Evolutionary conservation across 1,284 basidiomycete genomes (phyloP).

Genomic region (Taiwanofungus camphoratus): DNA sequence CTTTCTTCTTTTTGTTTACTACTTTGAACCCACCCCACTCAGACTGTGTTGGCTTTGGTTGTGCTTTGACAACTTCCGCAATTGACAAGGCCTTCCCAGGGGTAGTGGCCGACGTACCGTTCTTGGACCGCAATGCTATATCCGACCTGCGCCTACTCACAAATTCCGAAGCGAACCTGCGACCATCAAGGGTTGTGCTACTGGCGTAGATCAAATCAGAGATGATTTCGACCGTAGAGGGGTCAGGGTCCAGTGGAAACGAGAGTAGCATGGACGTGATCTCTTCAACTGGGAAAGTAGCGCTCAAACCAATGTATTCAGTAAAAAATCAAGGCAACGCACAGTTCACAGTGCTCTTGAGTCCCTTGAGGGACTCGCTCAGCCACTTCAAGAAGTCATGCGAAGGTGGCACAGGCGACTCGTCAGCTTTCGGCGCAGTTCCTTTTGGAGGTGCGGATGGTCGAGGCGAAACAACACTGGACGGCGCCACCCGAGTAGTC

Average conservation of each 20-base stretch:
- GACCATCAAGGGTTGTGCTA: conserved; percentile 90
- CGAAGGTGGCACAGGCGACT: conserved; percentile 63
- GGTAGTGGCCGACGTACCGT: conserved; percentile 31
- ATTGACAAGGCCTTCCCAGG: conserved; percentile 61
- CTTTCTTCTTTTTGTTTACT: conserved; percentile 90
- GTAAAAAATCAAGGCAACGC: conserved; percentile 23
- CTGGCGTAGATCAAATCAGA: conserved; percentile 91
- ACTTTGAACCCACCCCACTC: conserved; percentile 88
- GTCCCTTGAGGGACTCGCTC: conserved; percentile 81
- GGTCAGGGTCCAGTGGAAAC: conserved; percentile 86
- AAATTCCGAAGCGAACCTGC: conserved; percentile 91
- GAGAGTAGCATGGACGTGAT: conserved; percentile 88
- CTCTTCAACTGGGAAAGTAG: conserved; percentile 68
- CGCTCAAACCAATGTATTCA: conserved; percentile 8
- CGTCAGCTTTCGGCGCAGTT: conserved; percentile 44
- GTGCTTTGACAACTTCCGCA: conserved; percentile 84
- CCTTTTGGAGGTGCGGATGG: conserved; percentile 38
- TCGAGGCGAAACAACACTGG: conserved; percentile 17
- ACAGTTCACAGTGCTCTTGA: conserved; percentile 81
- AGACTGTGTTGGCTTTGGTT: conserved; percentile 66
- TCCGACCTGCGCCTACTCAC: conserved; percentile 82
- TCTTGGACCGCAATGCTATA: conserved; percentile 47
- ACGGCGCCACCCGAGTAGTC: conserved; percentile 32
- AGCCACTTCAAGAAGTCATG: conserved; percentile 93
- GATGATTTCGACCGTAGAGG: conserved; percentile 81